phyloP scores from a whole-genome alignment of 176 grass and related monocot species.

The Areca catechu region DNA sequence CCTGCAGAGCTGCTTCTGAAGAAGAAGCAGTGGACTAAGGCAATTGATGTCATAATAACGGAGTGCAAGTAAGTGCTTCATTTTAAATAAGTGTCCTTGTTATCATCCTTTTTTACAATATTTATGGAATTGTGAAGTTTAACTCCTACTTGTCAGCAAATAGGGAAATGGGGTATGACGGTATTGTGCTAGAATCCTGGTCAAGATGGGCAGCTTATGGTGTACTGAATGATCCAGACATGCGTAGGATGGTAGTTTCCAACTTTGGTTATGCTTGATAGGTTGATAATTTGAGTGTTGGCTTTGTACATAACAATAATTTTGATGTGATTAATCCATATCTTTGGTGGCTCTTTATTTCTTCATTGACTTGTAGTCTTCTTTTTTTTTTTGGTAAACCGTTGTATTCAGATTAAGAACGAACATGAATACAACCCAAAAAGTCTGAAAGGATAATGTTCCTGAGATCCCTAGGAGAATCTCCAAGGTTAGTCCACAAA shows the following conservation, averaged over 20 bases:
- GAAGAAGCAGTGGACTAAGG: slow-evolving; percentile 54
- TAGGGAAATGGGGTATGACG: slow-evolving; percentile 90
- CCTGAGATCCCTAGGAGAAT: too few relatives aligned
- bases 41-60: slow-evolving; percentile 67
- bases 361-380: too few relatives aligned
- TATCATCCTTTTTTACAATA: slow-evolving; percentile 6
- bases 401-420: too few relatives aligned
- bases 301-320: too few relatives aligned
- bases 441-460: too few relatives aligned
- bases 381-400: too few relatives aligned
- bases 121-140: slow-evolving; percentile 30
- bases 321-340: too few relatives aligned
- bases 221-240: slow-evolving; percentile 61
- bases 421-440: too few relatives aligned
- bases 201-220: slow-evolving; percentile 89
- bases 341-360: too few relatives aligned
- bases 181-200: slow-evolving; percentile 94
- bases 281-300: neutral
- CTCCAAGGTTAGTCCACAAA: too few relatives aligned
- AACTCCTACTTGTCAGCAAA: slow-evolving; percentile 34
- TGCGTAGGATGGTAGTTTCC: slow-evolving; percentile 48
- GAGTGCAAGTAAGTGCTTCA: slow-evolving; percentile 68
- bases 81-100: neutral
- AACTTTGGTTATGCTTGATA: neutral
- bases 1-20: slow-evolving; percentile 57